Conservation (phyloP, 169 alveolate species). For the Babesia divergens region DNA sequence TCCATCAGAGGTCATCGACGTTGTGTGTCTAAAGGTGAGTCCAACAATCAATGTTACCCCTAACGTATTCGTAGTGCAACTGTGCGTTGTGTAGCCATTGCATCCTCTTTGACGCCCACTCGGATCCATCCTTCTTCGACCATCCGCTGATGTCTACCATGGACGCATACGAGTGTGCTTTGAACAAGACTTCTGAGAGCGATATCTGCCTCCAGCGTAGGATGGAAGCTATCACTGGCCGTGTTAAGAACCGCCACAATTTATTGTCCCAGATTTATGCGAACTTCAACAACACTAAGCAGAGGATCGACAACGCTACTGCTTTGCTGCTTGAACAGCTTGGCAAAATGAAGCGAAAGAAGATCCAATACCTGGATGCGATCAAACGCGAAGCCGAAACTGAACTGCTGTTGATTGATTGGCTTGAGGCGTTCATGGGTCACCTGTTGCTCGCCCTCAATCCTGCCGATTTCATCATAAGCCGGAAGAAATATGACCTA, state of each 20-base stretch:
- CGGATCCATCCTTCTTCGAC: constrained; percentile 80
- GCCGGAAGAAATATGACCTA: constrained; percentile 43
- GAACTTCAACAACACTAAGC: constrained; percentile 76
- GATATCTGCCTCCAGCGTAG: constrained; percentile 75
- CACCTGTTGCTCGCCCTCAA: constrained; percentile 56
- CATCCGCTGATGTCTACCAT: constrained; percentile 84
- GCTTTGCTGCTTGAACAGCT: constrained; percentile 74
- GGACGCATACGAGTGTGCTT: constrained; percentile 83
- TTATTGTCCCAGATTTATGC: constrained; percentile 79
- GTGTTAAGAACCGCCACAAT: constrained; percentile 77
- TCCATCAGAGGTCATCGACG: constrained; percentile 84
- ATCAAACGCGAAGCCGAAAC: constrained; percentile 79
- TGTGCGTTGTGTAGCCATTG: constrained; percentile 83
- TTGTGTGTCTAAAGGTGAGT: constrained; percentile 77
- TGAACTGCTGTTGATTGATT: constrained; percentile 78
- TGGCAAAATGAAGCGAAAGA: constrained; percentile 67
- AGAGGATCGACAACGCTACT: constrained; percentile 78
- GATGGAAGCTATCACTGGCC: constrained; percentile 63
- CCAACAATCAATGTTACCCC: neutral
- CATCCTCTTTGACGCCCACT: constrained; percentile 81
- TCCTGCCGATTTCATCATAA: constrained; percentile 52
- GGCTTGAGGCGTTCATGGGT: constrained; percentile 80
- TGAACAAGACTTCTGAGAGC: constrained; percentile 72
- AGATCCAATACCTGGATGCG: constrained; percentile 77
- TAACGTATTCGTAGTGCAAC: constrained; percentile 68